A percentile compares a stretch with the other conserved stretches of the same genome.
phyloP scores from a whole-genome alignment of 1,284 basidiomycete genomes.

The Acaromyces ingoldii region DNA sequence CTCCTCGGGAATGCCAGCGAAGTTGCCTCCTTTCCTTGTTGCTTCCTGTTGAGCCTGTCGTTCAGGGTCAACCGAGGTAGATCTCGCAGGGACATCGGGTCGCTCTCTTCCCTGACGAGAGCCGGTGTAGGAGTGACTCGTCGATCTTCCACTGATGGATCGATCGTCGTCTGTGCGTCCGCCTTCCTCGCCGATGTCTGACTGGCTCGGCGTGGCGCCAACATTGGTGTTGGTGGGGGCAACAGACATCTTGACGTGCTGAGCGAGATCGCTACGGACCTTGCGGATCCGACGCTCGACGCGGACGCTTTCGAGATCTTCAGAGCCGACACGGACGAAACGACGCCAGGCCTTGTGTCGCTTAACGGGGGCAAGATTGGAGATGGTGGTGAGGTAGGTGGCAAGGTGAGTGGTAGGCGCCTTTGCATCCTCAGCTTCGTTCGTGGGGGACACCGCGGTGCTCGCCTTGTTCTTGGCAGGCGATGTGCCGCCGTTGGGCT shows the following conservation, averaged over 20 bases:
- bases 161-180: conserved; percentile 31
- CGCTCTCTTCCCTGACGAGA: neutral
- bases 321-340: conserved; percentile 75
- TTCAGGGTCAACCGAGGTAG: conserved; percentile 16
- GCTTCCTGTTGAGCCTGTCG: neutral
- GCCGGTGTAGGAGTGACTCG: conserved; percentile 3
- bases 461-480: neutral
- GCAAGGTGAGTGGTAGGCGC: conserved; percentile 57
- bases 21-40: conserved; percentile 22
- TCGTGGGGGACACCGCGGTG: neutral
- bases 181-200: conserved; percentile 34
- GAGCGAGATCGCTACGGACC: conserved; percentile 64
- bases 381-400: conserved; percentile 69
- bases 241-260: conserved; percentile 28
- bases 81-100: conserved; percentile 11
- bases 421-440: conserved; percentile 7
- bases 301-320: conserved; percentile 77
- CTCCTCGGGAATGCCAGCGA: conserved; percentile 39
- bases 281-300: conserved; percentile 80
- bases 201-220: conserved; percentile 24
- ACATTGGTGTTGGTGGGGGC: conserved; percentile 40
- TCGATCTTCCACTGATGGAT: conserved; percentile 10
- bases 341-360: conserved; percentile 70
- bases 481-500: no score
- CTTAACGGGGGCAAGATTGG: conserved; percentile 64